Base-by-base conservation (phyloP, 495 filamentous ascomycete genomes). In the Glarea lozoyensis region DNA sequence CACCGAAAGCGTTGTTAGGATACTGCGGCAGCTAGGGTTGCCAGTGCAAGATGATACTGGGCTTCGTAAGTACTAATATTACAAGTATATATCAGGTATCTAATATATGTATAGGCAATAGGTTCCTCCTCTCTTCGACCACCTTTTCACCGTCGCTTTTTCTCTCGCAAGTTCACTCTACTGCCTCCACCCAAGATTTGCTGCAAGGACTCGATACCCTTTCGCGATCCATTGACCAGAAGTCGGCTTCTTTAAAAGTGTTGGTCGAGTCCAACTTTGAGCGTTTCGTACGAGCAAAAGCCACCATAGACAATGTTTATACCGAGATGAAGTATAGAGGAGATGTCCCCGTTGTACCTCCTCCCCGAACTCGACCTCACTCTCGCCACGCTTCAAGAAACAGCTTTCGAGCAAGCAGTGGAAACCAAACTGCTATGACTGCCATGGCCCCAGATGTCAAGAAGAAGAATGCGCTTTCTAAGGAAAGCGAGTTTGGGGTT, bases 261-360 rank as follows among this genome's bases (percentile, higher is more conserved):
- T 72, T 98, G 2, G 92, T 98, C 18, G 92, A 98, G 61, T 86
- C 84, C 21, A 97, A 98, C 55, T 98, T 98, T 55, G 93, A 98
- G 63, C 81, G 88, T 23, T 98, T 98, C 62, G 90, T 98, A 23
- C 79, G 83, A 10, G 92, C 93, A 5, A 98, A 98, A 59, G 83
- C 87, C 2, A 96, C 88, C 5, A 97, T 98, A 48, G 92, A 98
- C 63, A 88, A 88, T 66, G 92, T 98, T 27, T 98, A 98, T 62
- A 88, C 76, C 25, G 93, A 97, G 62, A 97, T 98, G 92, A 87
- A 88, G 39, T 87, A 85, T 40, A 82, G 87, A 53, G 87, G 86
- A 2, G 77, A 84, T 23, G 70, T 74, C n/a, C 54, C 67, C 13
- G 50, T 67, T 10, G 15, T 29, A 11, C 47, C 55, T 2, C n/a